Evolutionary conservation across 495 filamentous ascomycete species (phyloP).

Genomic region (Aspergillus nanangensis): DNA sequence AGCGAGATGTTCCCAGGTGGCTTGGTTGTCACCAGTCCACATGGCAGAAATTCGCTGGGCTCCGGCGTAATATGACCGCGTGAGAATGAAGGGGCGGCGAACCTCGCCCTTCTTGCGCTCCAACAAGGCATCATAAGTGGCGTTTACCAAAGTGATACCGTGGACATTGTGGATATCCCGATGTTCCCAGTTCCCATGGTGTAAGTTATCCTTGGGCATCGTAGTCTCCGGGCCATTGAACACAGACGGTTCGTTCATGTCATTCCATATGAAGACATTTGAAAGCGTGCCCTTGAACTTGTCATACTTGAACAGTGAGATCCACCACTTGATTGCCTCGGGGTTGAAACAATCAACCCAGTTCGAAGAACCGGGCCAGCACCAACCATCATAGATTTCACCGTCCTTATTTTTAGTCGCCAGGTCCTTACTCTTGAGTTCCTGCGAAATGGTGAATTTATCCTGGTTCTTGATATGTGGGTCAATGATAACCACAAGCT

Average conservation of each 20-base stretch:
- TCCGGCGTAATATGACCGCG: conserved; percentile 85
- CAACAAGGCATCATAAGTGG: conserved; percentile 78
- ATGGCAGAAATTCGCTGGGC: conserved; percentile 87
- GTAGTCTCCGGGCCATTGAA: conserved; percentile 95
- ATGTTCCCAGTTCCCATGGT: conserved; percentile 91
- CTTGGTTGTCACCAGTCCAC: conserved; percentile 98
- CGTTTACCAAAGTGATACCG: conserved; percentile 89
- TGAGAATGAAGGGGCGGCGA: conserved; percentile 85
- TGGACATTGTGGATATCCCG: conserved; percentile 94
- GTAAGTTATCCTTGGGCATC: conserved; percentile 96
- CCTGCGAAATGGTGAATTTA: conserved; percentile 68
- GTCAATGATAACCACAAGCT: conserved; percentile 92
- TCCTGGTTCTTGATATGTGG: conserved; percentile 94
- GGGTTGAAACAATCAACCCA: conserved; percentile 97
- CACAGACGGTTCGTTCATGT: conserved; percentile 99
- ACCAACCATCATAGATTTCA: conserved; percentile 90
- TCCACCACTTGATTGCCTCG: conserved; percentile 84
- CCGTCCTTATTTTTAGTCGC: conserved; percentile 87
- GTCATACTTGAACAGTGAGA: conserved; percentile 77
- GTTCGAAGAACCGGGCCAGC: conserved; percentile 94
- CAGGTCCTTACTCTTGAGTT: conserved; percentile 77
- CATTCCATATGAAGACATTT: conserved; percentile 96
- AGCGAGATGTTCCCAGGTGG: conserved; percentile 84
- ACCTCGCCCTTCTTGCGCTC: conserved; percentile 75
- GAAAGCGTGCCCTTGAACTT: conserved; percentile 74